Base-by-base conservation (phyloP, 805 yeast species). In the Barnettozyma wickerhamii region DNA sequence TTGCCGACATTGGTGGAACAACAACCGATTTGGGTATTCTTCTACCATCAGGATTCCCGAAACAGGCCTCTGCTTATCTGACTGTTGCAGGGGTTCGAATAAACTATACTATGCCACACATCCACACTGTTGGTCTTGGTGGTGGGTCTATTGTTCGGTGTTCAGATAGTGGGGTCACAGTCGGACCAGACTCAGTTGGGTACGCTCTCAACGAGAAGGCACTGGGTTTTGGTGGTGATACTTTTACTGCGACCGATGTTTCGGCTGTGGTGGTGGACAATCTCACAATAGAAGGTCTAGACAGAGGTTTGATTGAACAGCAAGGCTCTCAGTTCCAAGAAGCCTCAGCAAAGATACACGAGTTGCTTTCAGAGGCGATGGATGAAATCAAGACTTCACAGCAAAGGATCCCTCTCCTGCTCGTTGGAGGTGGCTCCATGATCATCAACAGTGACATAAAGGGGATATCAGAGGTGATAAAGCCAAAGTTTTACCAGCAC, bases 341-440 rank as follows among this genome's bases (percentile, higher is more conserved):
- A 12, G 19, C 19, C 5, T n/a, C 26, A 18, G 15, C 18, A 4
- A 19, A 44, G 56, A 19, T 62, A 19, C 36, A 29, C 33, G 17
- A 35, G 4, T 19, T 28, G n/a, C 14, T 35, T 13, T 26, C 31
- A 19, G 12, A 23, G 12, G 10, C 15, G 6, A 63, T 72, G 37
- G 77, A 72, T 48, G 46, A 65, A 32, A 68, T 72, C 67, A 69
- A 66, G 50, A 70, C 74, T 6, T 59, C 59, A 21, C 67, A 73
- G 2, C 73, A 66, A 5, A 68, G 66, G 5, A 49, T 71, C 10
- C 68, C 72, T 1, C 71, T 71, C 2, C 39, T 72, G 7, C 55
- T 69, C 6, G 77, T 72, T 29, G 77, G 77, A 30, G 77, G 77
- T 28, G 77, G 76, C 7, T 71, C 77, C 2, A 64, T 72, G 42